Conservation (phyloP, 176 grass and related monocot species). For the Avena sativa region DNA sequence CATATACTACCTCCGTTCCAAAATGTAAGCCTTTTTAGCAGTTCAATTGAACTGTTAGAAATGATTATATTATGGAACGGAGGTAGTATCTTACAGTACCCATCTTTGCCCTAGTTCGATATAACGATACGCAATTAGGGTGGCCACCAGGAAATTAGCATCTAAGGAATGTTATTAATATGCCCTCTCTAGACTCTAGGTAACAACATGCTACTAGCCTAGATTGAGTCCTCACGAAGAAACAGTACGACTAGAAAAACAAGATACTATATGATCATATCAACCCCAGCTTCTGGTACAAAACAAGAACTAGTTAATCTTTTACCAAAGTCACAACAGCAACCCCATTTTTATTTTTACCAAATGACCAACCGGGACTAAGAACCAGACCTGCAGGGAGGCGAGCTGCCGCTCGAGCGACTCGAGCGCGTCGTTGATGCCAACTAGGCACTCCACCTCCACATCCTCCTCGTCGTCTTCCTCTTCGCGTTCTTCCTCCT, state of each 20-base stretch:
- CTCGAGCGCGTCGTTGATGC: slow-evolving; percentile 73
- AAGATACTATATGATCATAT: not conserved
- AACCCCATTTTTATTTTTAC: not conserved
- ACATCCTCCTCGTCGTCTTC: slow-evolving; percentile 22
- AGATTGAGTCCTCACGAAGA: not conserved
- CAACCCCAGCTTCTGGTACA: not conserved
- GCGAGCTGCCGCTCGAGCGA: slow-evolving; percentile 85
- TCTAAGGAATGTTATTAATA: not conserved
- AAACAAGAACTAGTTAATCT: not conserved
- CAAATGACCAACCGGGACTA: slow-evolving; percentile 11
- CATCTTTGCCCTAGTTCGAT: not conserved
- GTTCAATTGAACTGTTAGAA: too few species aligned
- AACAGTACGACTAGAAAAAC: not conserved
- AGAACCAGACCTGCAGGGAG: slow-evolving; percentile 63
- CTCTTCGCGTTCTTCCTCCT: not conserved
- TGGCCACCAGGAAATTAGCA: not conserved
- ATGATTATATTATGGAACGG: too few species aligned
- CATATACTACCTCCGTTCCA: not conserved
- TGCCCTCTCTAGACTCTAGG: not conserved
- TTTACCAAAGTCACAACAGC: not conserved
- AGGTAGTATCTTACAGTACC: not conserved
- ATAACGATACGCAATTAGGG: not conserved
- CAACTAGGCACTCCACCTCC: slow-evolving; percentile 52
- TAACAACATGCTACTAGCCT: not conserved
- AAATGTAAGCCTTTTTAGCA: too few species aligned